phyloP scores from a whole-genome alignment of 1,139 yeast genomes.

The Cylindricascospora bacillispora region DNA sequence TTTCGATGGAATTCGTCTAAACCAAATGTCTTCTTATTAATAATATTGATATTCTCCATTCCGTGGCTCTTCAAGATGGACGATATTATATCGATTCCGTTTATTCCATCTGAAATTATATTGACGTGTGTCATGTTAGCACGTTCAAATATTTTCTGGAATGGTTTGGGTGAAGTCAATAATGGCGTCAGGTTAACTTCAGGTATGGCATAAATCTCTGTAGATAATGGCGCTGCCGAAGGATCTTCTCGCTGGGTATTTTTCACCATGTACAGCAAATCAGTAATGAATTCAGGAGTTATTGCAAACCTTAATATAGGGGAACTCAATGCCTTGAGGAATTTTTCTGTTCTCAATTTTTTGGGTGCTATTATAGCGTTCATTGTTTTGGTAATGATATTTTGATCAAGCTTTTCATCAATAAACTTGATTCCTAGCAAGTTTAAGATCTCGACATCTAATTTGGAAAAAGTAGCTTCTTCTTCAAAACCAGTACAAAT shows the following conservation, averaged over 20 bases:
- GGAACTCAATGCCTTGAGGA: conserved; percentile 33
- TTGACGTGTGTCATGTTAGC: conserved; percentile 41
- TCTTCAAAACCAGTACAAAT: conserved; percentile 46
- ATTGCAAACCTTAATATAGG: conserved; percentile 24
- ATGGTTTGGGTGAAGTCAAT: conserved; percentile 22
- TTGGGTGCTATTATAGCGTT: conserved; percentile 65
- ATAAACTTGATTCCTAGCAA: conserved; percentile 32
- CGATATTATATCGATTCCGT: conserved; percentile 50
- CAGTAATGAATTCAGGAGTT: conserved; percentile 22
- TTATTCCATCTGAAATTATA: conserved; percentile 51
- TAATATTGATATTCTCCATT: conserved; percentile 29
- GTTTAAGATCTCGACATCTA: conserved; percentile 28
- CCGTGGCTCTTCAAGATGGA: conserved; percentile 62
- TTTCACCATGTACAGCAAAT: conserved; percentile 8
- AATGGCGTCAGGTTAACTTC: conserved; percentile 7
- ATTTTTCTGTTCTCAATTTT: conserved; percentile 73
- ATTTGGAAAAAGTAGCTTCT: conserved; percentile 33
- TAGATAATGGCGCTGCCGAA: conserved; percentile 11
- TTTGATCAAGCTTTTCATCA: conserved; percentile 24
- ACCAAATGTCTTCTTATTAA: conserved; percentile 13
- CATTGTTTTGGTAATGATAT: conserved; percentile 23
- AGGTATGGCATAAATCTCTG: conserved; percentile 19
- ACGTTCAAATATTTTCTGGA: conserved; percentile 23
- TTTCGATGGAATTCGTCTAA: conserved; percentile 16
- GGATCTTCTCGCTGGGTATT: too few species aligned